phyloP scores from a whole-genome alignment of 192 early-diverging fungal species.

The Backusella liffmaniae region DNA sequence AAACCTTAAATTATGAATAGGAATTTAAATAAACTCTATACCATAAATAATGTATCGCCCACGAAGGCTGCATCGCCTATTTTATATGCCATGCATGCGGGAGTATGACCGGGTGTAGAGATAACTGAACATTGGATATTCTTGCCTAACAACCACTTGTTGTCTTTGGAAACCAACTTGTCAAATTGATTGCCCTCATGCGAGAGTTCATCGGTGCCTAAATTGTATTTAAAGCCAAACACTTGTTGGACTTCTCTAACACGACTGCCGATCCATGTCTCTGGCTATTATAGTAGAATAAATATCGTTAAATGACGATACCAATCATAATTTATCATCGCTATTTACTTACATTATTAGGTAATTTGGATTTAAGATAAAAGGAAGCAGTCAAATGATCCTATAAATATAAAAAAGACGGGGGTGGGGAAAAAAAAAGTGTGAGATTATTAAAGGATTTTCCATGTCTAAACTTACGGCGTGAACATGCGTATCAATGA shows the following conservation, averaged over 20 bases:
- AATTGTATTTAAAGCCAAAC: constrained; percentile 30
- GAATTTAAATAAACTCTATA: constrained; percentile 16
- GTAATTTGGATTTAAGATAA: constrained; percentile 26
- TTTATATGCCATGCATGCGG: constrained; percentile 27
- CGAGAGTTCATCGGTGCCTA: constrained; percentile 3
- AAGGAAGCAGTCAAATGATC: constrained; percentile 34
- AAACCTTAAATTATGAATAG: not conserved
- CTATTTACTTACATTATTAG: constrained; percentile 12
- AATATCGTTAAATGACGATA: not conserved
- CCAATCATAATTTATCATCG: not conserved
- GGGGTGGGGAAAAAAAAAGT: constrained; percentile 6
- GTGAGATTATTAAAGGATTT: not conserved
- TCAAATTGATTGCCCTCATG: constrained; percentile 25
- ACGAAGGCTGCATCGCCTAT: constrained; percentile 36
- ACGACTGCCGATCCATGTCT: constrained; percentile 24
- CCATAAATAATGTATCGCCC: constrained; percentile 38
- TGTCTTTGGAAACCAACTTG: not conserved
- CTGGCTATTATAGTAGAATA: constrained; percentile 12
- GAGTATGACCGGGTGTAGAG: constrained; percentile 33
- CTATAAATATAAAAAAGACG: constrained; percentile 14
- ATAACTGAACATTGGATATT: constrained; percentile 25
- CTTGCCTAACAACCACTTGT: constrained; percentile 22
- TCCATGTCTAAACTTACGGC: constrained; percentile 21
- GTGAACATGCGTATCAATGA: constrained; percentile 37
- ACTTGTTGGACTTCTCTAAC: constrained; percentile 26